Percentiles rank a stretch among this genome's conserved stretches.
These are phyloP conservation scores for Sporothrix sp. DNA, from an alignment of 2,329 filamentous ascomycete genomes.

Conservation along the genomic window DNA sequence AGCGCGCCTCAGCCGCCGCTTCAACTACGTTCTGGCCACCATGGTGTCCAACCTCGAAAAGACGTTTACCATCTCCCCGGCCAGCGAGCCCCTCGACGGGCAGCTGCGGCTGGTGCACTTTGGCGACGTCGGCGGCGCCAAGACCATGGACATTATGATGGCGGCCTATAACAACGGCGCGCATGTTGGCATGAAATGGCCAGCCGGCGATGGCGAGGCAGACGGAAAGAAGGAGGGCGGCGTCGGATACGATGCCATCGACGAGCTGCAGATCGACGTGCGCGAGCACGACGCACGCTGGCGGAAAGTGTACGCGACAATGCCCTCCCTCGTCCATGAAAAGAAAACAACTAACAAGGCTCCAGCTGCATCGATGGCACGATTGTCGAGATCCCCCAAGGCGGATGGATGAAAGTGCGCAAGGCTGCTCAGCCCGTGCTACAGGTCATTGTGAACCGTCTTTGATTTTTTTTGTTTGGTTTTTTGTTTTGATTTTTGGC, in stretches of 20 bases:
- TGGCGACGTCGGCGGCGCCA: conserved; percentile 51
- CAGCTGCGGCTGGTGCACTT: conserved; percentile 66
- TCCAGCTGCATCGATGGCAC: conserved; percentile 75
- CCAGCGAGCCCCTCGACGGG: conserved; percentile 59
- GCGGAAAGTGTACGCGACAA: conserved; percentile 51
- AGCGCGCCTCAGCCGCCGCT: conserved; percentile 27
- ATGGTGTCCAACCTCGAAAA: conserved; percentile 74
- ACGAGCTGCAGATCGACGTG: conserved; percentile 57
- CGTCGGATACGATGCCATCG: conserved; percentile 63
- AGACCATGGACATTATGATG: conserved; percentile 69
- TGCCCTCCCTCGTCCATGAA: not conserved
- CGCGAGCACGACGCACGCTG: conserved; percentile 60
- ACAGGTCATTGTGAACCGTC: conserved; percentile 34
- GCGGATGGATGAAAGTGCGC: conserved; percentile 60
- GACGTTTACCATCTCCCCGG: conserved; percentile 72
- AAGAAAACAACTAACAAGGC: not conserved
- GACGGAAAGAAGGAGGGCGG: conserved; percentile 33
- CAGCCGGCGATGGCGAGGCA: conserved; percentile 32
- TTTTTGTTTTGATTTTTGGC: no score
- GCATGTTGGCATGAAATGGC: conserved; percentile 43
- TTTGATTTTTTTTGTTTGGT: not conserved
- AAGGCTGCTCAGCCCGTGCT: conserved; percentile 36
- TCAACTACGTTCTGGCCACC: conserved; percentile 68
- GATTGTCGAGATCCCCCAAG: conserved; percentile 62
- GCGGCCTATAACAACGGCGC: conserved; percentile 48